Conservation (phyloP, 2,329 filamentous ascomycete genomes). For the Ophiocordyceps sinensis region DNA sequence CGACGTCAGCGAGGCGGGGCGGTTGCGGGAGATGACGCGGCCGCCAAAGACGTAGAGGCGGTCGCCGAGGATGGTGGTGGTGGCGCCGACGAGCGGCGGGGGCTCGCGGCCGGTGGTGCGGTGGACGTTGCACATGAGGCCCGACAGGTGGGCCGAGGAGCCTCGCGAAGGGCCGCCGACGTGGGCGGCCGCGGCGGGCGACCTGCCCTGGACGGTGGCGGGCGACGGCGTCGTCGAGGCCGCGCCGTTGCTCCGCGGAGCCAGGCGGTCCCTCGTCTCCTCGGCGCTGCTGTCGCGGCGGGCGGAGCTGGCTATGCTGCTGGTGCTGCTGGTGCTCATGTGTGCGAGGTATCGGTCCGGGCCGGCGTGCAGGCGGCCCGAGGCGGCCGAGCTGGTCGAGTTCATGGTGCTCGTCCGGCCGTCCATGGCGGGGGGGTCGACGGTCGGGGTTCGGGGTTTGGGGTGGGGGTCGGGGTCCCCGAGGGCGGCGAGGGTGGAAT, state of each 20-base stretch:
- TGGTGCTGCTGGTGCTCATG: slow-evolving; percentile 31
- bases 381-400: slow-evolving; percentile 18
- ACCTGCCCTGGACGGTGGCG: slow-evolving; percentile 23
- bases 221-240: slow-evolving; percentile 44
- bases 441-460: slow-evolving; percentile 1
- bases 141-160: slow-evolving; percentile 45
- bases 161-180: slow-evolving; percentile 30
- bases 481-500: slow-evolving; percentile 8
- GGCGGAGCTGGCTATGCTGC: slow-evolving; percentile 24
- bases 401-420: slow-evolving; percentile 35
- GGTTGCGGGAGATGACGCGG: slow-evolving; percentile 67
- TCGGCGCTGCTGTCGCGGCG: slow-evolving; percentile 30
- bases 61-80: slow-evolving; percentile 87
- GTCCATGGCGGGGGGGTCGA: slow-evolving; percentile 17
- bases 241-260: slow-evolving; percentile 37
- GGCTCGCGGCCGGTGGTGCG: slow-evolving; percentile 86
- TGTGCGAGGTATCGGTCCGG: slow-evolving; percentile 10
- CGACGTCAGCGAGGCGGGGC: slow-evolving; percentile 67
- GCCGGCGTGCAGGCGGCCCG: slow-evolving; percentile 21
- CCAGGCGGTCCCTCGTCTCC: slow-evolving; percentile 28
- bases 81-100: slow-evolving; percentile 82
- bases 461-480: background rate
- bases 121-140: slow-evolving; percentile 57
- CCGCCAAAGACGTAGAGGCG: slow-evolving; percentile 96
- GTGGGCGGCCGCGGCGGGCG: slow-evolving; percentile 6